Base-by-base conservation (phyloP, 441 rosid species). In the Erodium texanum region DNA sequence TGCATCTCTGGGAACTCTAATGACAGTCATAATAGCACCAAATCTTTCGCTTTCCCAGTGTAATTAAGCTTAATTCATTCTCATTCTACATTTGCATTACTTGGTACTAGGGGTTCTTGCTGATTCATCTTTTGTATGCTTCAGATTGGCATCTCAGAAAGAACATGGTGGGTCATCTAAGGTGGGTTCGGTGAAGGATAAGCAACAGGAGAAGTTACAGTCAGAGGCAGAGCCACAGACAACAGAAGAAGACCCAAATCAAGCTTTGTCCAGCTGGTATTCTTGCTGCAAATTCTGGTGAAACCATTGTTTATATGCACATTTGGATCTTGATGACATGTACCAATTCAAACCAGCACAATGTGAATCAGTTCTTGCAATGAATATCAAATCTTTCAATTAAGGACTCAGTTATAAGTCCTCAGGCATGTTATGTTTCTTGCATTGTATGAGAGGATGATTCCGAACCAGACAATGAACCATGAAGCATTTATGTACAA, bases 21-120 rank as follows among this genome's bases (percentile, higher is more conserved):
- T 29, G 81, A 70, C 1, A 87, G 87, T 36, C 71, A 11, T 19
- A 65, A 77, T 67, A 89, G 97, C 78, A 69, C 72, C 24, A 43
- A 66, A 11, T 91, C 98, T 54, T 90, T 91, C 65, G 85, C 80
- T 15, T 93, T 90, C 78, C 98, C 89, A 4, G 9, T 80, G 98
- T 93, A n/a, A n/a, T n/a, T n/a, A 76, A 84, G 90, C 71, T 50
- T 0, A n/a, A 20, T 10, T 24, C 50, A 43, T 43, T 27, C 2
- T 27, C 32, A 27, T n/a, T n/a, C n/a, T n/a, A 34, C 41, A 34
- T 34, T 6, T 6, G 41, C 7, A 8, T 34, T 7, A 6, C 41
- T 41, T 41, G 11, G 48, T 41, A 41, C 48, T 41, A 41, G 15
- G 32, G 22, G 1, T 58, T 59, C 22, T 69, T 48, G 27, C 59